phyloP scores from a whole-genome alignment of 306 rosid species.

The Quercus aquifolioides region DNA sequence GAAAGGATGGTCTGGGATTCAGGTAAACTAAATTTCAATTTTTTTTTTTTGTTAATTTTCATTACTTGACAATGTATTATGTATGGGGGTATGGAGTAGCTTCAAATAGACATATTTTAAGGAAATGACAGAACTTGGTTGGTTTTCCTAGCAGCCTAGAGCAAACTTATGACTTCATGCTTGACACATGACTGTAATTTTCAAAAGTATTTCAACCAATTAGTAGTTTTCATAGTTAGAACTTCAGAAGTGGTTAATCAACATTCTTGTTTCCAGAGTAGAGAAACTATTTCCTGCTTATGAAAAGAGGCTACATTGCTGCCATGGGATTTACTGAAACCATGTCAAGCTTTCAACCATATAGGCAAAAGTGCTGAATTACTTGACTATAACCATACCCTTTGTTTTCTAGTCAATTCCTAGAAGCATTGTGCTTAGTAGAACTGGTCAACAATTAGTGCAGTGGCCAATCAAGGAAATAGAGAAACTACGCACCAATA shows the following conservation, averaged over 20 bases:
- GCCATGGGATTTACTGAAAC: background rate
- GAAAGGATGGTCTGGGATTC: constrained; percentile 80
- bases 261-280: background rate
- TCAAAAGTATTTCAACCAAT: background rate
- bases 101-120: background rate
- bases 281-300: background rate
- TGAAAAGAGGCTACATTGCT: background rate
- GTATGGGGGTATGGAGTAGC: no score
- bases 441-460: constrained; percentile 45
- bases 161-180: background rate
- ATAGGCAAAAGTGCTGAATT: background rate
- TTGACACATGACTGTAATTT: background rate
- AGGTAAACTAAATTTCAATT: constrained; percentile 33
- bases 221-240: background rate
- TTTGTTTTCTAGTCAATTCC: constrained; percentile 40
- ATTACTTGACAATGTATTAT: background rate
- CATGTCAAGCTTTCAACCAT: background rate
- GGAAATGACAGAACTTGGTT: background rate
- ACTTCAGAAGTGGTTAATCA: background rate
- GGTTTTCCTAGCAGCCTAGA: background rate
- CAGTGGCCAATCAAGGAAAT: constrained; percentile 68
- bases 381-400: background rate
- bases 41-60: background rate
- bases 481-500: constrained; percentile 33
- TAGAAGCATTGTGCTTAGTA: constrained; percentile 49